phyloP scores from a whole-genome alignment of 2,329 filamentous ascomycete genomes.

The Rutstroemia sp. region DNA sequence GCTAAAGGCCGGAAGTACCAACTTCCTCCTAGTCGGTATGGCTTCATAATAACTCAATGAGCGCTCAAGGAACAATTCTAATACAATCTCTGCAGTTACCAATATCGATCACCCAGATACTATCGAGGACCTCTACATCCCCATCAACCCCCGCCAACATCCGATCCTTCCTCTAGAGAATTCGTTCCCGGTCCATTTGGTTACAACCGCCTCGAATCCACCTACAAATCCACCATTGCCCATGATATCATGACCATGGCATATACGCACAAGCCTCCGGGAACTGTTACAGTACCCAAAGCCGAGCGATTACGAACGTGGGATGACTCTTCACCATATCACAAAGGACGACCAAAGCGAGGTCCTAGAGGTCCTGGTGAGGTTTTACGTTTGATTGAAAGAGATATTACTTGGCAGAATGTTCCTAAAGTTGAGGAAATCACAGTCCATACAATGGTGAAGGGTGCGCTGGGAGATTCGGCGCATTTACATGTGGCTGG shows the following conservation, averaged over 20 bases:
- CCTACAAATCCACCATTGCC: slow-evolving; percentile 78
- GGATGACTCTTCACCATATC: slow-evolving; percentile 89
- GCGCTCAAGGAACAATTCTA: slow-evolving; percentile 7
- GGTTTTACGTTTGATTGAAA: slow-evolving; percentile 63
- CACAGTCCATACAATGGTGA: slow-evolving; percentile 70
- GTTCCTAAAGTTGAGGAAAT: slow-evolving; percentile 76
- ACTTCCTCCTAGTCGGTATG: slow-evolving; percentile 35
- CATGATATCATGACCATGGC: slow-evolving; percentile 82
- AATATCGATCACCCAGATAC: slow-evolving; percentile 91
- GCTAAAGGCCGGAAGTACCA: slow-evolving; percentile 33
- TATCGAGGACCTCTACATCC: slow-evolving; percentile 90
- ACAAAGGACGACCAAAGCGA: slow-evolving; percentile 80
- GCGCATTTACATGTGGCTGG: slow-evolving; percentile 74
- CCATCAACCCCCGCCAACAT: slow-evolving; percentile 78
- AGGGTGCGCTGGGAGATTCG: slow-evolving; percentile 60
- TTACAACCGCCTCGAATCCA: slow-evolving; percentile 79
- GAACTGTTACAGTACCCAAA: slow-evolving; percentile 49
- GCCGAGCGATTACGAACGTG: slow-evolving; percentile 70
- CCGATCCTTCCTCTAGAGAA: slow-evolving; percentile 79
- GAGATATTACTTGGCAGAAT: slow-evolving; percentile 71
- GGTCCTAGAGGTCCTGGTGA: slow-evolving; percentile 70
- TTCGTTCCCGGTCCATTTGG: slow-evolving; percentile 90
- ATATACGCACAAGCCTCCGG: slow-evolving; percentile 80
- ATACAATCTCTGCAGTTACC: slow-evolving; percentile 56
- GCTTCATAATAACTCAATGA: neutral